Percentiles rank a stretch among this genome's conserved stretches.
These are phyloP conservation scores for Acephala macrosclerotiorum DNA, from an alignment of 2,329 filamentous ascomycete species.

Conservation along the genomic window DNA sequence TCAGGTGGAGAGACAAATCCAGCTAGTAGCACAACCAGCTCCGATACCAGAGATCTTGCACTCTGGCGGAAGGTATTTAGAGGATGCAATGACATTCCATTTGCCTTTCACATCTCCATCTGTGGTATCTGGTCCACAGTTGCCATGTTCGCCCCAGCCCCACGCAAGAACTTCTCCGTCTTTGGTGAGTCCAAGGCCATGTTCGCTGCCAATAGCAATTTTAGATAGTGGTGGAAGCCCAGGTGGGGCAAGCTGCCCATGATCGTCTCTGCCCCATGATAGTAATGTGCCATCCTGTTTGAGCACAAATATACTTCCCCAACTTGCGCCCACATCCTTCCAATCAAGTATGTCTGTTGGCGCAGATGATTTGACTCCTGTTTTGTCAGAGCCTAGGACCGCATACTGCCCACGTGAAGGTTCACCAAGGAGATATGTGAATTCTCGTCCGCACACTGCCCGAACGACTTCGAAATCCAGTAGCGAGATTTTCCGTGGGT, in stretches of 20 bases:
- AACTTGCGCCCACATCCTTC: slow-evolving; percentile 77
- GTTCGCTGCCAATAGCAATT: slow-evolving; percentile 89
- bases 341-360: slow-evolving; percentile 63
- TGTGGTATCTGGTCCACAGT: slow-evolving; percentile 77
- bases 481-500: slow-evolving; percentile 66
- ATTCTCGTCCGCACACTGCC: slow-evolving; percentile 83
- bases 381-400: slow-evolving; percentile 80
- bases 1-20: slow-evolving; percentile 62
- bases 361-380: slow-evolving; percentile 65
- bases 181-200: slow-evolving; percentile 75
- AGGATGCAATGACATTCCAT: slow-evolving; percentile 71
- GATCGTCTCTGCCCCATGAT: slow-evolving; percentile 86
- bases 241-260: slow-evolving; percentile 77
- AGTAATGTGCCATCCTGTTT: slow-evolving; percentile 64
- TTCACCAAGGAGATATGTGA: slow-evolving; percentile 75
- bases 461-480: slow-evolving; percentile 67
- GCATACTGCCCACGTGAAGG: slow-evolving; percentile 63
- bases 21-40: slow-evolving; percentile 92
- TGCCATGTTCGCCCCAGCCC: slow-evolving; percentile 98
- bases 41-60: slow-evolving; percentile 68
- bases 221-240: slow-evolving; percentile 63
- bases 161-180: slow-evolving; percentile 77
- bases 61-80: slow-evolving; percentile 58
- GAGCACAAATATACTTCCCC: slow-evolving; percentile 82
- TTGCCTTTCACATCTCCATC: slow-evolving; percentile 72